Percentiles rank a stretch among this genome's conserved stretches.
Conservation (phyloP, 805 yeast species). For the Vanderwaltozyma tropicalis region DNA sequence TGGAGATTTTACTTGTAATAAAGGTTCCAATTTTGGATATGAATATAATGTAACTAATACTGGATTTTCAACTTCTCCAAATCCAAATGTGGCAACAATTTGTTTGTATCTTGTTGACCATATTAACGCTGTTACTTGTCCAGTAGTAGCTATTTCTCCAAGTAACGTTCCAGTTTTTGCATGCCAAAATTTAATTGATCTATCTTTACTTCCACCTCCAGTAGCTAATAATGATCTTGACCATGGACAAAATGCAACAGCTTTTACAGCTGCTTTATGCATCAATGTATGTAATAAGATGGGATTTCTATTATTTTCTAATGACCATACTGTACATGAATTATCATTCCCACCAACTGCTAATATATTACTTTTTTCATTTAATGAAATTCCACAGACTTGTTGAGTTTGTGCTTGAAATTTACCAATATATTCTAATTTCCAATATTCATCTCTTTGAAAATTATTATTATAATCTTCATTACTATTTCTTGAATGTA, state of each 20-base stretch:
- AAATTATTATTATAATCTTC: background rate
- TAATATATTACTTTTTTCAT: conserved; percentile 40
- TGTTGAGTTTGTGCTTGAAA: conserved; percentile 46
- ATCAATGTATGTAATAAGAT: conserved; percentile 38
- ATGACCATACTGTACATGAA: conserved; percentile 68
- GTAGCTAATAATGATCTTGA: conserved; percentile 68
- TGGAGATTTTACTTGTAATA: conserved; percentile 40
- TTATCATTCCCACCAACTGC: conserved; percentile 86
- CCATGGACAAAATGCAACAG: conserved; percentile 89
- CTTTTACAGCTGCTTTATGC: conserved; percentile 84
- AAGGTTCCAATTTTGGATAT: conserved; percentile 51
- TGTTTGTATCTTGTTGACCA: conserved; percentile 65
- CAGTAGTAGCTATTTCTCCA: conserved; percentile 43
- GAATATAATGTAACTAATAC: conserved; percentile 48
- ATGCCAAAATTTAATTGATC: conserved; percentile 82
- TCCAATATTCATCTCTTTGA: background rate
- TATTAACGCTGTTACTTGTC: conserved; percentile 68
- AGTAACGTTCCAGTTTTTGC: conserved; percentile 65
- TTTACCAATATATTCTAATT: conserved; percentile 16
- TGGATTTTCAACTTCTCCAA: conserved; percentile 45
- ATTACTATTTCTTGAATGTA: background rate
- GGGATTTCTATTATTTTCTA: conserved; percentile 35
- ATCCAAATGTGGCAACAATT: conserved; percentile 74
- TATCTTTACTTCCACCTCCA: conserved; percentile 82
- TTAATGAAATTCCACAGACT: conserved; percentile 57